phyloP scores from a whole-genome alignment of 192 early-diverging fungal genomes.

The Jimgerdemannia flammicorona region DNA sequence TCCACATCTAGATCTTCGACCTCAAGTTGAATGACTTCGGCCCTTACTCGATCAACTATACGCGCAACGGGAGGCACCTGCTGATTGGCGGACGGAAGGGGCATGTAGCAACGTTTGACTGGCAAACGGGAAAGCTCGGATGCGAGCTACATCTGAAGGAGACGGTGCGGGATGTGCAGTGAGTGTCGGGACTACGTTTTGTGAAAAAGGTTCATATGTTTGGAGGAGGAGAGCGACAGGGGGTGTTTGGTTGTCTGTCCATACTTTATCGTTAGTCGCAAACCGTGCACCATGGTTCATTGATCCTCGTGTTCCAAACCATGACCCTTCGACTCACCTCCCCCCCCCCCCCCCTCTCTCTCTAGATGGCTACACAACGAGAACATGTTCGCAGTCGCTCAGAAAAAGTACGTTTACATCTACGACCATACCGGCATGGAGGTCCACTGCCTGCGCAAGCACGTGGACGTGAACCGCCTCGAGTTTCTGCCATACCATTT shows the following conservation, averaged over 20 bases:
- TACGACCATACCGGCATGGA: slow-evolving; percentile 91
- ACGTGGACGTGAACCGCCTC: slow-evolving; percentile 76
- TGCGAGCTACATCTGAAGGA: slow-evolving; percentile 87
- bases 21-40: slow-evolving; percentile 77
- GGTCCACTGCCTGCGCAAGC: slow-evolving; percentile 81
- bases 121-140: slow-evolving; percentile 72
- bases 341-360: neutral
- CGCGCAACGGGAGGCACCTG: slow-evolving; percentile 76
- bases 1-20: slow-evolving; percentile 61
- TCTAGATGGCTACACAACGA: slow-evolving; percentile 92
- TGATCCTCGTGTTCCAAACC: neutral
- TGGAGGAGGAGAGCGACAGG: no score
- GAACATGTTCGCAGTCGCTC: slow-evolving; percentile 90
- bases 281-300: no score
- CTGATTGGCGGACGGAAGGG: slow-evolving; percentile 78
- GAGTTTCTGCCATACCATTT: slow-evolving; percentile 95
- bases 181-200: slow-evolving; percentile 14
- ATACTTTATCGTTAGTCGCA: no score
- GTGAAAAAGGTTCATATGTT: neutral
- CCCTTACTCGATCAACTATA: slow-evolving; percentile 88
- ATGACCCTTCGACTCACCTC: neutral
- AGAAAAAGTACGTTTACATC: slow-evolving; percentile 93
- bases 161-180: slow-evolving; percentile 84
- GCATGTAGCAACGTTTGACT: slow-evolving; percentile 90
- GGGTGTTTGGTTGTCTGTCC: no score